Conservation (phyloP, 2,329 filamentous ascomycete species). For the Alternaria triticina region DNA sequence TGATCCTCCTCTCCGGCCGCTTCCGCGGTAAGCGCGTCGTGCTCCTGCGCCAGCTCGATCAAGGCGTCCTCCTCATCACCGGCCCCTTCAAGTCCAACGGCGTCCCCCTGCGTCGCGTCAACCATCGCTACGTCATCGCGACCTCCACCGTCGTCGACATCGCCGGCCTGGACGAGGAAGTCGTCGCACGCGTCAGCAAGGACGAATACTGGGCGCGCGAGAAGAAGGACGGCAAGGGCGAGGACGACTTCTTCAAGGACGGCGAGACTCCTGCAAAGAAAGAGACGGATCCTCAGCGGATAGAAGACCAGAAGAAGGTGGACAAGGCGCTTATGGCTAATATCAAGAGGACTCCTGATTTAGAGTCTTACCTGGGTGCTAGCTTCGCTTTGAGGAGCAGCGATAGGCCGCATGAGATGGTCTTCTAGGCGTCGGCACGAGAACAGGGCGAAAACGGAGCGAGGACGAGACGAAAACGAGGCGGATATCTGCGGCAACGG, state of each 20-base stretch:
- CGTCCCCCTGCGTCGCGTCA: constrained; percentile 91
- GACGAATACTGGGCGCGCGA: constrained; percentile 96
- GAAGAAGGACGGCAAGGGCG: constrained; percentile 88
- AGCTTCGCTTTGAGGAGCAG: constrained; percentile 98
- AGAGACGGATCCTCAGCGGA: constrained; percentile 86
- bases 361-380: constrained; percentile 88
- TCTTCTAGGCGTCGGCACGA: constrained; percentile 66
- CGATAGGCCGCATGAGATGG: constrained; percentile 99
- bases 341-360: constrained; percentile 96
- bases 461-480: neutral
- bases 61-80: constrained; percentile 97
- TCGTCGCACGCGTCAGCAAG: constrained; percentile 76
- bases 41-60: constrained; percentile 93
- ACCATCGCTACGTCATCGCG: constrained; percentile 91
- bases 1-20: constrained; percentile 98
- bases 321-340: constrained; percentile 91
- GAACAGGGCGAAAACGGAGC: neutral
- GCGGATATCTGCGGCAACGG: neutral
- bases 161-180: constrained; percentile 73
- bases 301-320: constrained; percentile 96
- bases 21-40: constrained; percentile 99
- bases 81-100: constrained; percentile 99
- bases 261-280: constrained; percentile 92
- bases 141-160: constrained; percentile 85
- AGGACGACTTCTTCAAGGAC: constrained; percentile 99